These are phyloP conservation scores for Penicillium hordei DNA, from an alignment of 2,329 filamentous ascomycete genomes.

Conservation along the genomic window DNA sequence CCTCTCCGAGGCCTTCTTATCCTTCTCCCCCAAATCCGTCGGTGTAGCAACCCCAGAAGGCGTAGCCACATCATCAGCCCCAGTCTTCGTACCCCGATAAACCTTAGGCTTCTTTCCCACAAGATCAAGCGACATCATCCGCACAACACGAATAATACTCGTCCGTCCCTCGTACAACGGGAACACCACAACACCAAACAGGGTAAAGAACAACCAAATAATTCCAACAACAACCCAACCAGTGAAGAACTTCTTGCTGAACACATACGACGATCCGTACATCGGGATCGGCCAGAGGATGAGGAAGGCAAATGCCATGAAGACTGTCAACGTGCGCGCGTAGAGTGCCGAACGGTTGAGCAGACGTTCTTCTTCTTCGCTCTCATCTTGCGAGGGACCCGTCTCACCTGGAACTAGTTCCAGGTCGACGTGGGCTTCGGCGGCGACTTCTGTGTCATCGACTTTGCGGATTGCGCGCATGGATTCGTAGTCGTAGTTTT, in stretches of 20 bases:
- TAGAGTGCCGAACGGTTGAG: slow-evolving; percentile 56
- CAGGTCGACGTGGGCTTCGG: slow-evolving; percentile 62
- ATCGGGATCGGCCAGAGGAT: slow-evolving; percentile 91
- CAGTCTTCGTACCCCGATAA: slow-evolving; percentile 39
- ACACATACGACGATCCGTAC: slow-evolving; percentile 80
- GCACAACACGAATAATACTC: slow-evolving; percentile 63
- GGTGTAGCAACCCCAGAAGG: slow-evolving; percentile 51
- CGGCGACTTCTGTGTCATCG: slow-evolving; percentile 72
- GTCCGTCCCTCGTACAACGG: slow-evolving; percentile 76
- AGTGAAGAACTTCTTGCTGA: slow-evolving; percentile 77
- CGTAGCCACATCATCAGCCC: slow-evolving; percentile 37
- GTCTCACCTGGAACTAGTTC: slow-evolving; percentile 61
- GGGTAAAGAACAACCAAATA: slow-evolving; percentile 74
- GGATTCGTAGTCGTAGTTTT: slow-evolving; percentile 81
- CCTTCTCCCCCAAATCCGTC: slow-evolving; percentile 43
- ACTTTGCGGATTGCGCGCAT: slow-evolving; percentile 78
- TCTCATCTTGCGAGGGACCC: slow-evolving; percentile 34
- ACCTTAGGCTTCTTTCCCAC: slow-evolving; percentile 40
- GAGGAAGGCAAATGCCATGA: slow-evolving; percentile 68
- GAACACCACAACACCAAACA: slow-evolving; percentile 73
- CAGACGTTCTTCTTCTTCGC: slow-evolving; percentile 49
- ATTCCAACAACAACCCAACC: slow-evolving; percentile 77
- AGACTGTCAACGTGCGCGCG: slow-evolving; percentile 58
- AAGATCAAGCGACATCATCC: slow-evolving; percentile 62
- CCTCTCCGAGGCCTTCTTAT: slow-evolving; percentile 14